Base-by-base conservation (phyloP, 192 early-diverging fungal species). In the Coemansia sp. region DNA sequence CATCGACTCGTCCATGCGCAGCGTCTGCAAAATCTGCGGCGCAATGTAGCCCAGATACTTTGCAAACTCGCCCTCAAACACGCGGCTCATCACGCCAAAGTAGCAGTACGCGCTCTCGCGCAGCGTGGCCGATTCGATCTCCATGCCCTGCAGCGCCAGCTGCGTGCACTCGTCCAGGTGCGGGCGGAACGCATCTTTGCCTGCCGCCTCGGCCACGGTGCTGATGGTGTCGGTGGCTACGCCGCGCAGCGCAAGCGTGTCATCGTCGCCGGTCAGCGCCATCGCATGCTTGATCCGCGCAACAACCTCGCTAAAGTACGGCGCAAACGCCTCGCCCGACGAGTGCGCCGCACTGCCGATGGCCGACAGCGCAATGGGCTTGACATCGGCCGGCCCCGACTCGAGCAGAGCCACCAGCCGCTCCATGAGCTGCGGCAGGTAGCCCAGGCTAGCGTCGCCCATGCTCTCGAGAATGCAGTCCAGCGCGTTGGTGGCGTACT, bases 311-410 rank as follows among this genome's bases (percentile, higher is more conserved):
- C 61, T 68, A 82, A 95, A 95, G 77, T 93, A 96, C 16, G 91
- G 88, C 40, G 65, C 49, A 70, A 78, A 76, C 56, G 71, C 79
- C 44, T 80, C 68, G 27, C 87, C 88, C 16, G 92, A 84, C 30
- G 93, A 87, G 76, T 93, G 88, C n/a, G 94, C 94, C 14, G 91
- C 91, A 54, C 90, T 92, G 14, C 94, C 94, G 51, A 96, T 88
- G 19, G 92, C 92, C 19, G 88, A 90, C 22, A 88, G 83, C 22
- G 91, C 91, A 29, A 88, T 85, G 11, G 86, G 87, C 65, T 88
- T 88, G 44, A 92, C 84, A 57, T 91, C 87, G 28, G 81, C 65
- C 16, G 85, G 45, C 14, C 80, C 86, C 31, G 83, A 71, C 44
- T 92, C 91, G 60, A 93, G 80, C 57, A 95, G 81, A 33, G 82